Evolutionary conservation across 257 asterid genomes (phyloP).

Genomic region (Forsythia viridissima): DNA sequence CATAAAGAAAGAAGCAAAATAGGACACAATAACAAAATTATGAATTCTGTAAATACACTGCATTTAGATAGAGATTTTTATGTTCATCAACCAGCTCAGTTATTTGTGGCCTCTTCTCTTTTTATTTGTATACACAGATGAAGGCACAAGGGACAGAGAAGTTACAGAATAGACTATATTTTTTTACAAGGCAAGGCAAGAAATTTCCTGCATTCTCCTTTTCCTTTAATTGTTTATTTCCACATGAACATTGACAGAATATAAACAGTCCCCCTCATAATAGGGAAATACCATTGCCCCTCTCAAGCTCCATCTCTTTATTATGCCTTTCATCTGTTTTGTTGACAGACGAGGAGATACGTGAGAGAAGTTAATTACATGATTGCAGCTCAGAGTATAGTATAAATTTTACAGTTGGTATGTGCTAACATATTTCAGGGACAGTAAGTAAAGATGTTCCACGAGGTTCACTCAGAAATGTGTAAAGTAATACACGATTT

Average conservation of each 20-base stretch:
- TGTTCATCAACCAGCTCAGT: not conserved
- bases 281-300: not conserved
- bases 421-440: not conserved
- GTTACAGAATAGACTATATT: not conserved
- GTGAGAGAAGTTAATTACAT: not conserved
- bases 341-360: not conserved
- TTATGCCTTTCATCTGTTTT: not conserved
- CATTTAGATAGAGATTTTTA: not conserved
- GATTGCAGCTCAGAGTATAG: not conserved
- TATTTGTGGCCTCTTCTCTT: not conserved
- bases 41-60: not conserved
- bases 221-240: not conserved
- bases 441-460: not conserved
- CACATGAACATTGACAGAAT: not conserved
- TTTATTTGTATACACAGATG: not conserved
- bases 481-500: not conserved
- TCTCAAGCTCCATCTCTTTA: not conserved
- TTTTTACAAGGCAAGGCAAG: conserved; percentile 1
- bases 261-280: not conserved
- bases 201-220: not conserved
- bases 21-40: not conserved
- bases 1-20: not conserved
- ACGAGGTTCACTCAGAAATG: not conserved
- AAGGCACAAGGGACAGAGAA: not conserved
- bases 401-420: not conserved